Percentiles rank a stretch among this genome's conserved stretches.
These are phyloP conservation scores for Aspergillus niger DNA, from an alignment of 2,329 filamentous ascomycete genomes.

Conservation along the genomic window DNA sequence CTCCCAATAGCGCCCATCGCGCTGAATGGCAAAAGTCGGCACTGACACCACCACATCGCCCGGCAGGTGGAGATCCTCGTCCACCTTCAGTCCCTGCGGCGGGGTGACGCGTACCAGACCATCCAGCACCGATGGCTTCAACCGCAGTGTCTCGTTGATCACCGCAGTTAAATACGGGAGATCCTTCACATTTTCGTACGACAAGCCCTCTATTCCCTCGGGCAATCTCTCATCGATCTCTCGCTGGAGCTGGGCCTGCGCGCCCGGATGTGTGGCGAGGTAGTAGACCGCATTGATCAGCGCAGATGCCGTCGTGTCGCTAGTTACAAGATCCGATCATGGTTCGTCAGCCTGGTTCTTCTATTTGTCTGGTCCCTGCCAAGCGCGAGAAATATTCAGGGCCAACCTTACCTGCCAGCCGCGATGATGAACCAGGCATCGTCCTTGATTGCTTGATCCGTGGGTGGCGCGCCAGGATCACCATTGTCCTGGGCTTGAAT, in stretches of 20 bases:
- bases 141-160: constrained; percentile 40
- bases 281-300: constrained; percentile 37
- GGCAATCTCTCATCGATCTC: constrained; percentile 27
- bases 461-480: constrained; percentile 16
- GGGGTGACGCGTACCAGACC: constrained; percentile 44
- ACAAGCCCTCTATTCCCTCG: not conserved
- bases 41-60: constrained; percentile 10
- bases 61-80: constrained; percentile 12
- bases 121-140: constrained; percentile 43
- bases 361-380: not conserved
- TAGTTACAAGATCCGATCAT: not conserved
- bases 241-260: constrained; percentile 33
- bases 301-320: constrained; percentile 40
- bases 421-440: constrained; percentile 20
- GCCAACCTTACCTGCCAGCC: constrained; percentile 16
- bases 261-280: constrained; percentile 33
- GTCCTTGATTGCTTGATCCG: constrained; percentile 14
- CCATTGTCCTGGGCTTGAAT: constrained; percentile 18
- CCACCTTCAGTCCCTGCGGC: constrained; percentile 26
- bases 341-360: too few relatives aligned
- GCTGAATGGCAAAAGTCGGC: constrained; percentile 12
- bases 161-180: constrained; percentile 29
- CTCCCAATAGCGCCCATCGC: constrained; percentile 8
- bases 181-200: constrained; percentile 5
- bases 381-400: not conserved